phyloP scores from a whole-genome alignment of 306 rosid species.

The Vachellia pachyceras region DNA sequence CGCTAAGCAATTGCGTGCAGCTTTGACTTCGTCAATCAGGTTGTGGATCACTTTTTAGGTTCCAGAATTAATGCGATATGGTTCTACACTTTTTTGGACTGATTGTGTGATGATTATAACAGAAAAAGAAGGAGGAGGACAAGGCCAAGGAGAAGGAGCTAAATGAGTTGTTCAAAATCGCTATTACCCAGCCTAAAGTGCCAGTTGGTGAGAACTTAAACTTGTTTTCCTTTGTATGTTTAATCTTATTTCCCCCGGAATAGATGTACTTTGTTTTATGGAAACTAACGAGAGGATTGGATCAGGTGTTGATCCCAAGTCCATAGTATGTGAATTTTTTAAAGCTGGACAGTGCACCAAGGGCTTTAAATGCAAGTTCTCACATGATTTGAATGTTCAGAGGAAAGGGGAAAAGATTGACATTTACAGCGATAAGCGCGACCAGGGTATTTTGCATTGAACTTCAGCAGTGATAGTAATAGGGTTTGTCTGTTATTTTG shows the following conservation, averaged over 20 bases:
- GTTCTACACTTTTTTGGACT: background rate
- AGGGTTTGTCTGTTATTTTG: constrained; percentile 8
- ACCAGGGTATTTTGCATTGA: constrained; percentile 58
- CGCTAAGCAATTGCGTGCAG: background rate
- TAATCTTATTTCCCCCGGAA: background rate
- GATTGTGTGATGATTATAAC: constrained; percentile 29
- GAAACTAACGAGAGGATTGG: constrained; percentile 34
- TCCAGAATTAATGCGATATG: background rate
- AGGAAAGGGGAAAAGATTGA: constrained; percentile 99
- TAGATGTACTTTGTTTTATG: constrained; percentile 19
- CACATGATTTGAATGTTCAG: constrained; percentile 93
- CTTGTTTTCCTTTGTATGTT: background rate
- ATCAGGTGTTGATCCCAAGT: constrained; percentile 98
- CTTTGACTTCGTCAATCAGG: background rate
- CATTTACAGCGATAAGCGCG: constrained; percentile 87
- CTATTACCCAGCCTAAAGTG: constrained; percentile 76
- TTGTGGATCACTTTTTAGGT: background rate
- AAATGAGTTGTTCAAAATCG: constrained; percentile 73
- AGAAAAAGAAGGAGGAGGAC: constrained; percentile 85
- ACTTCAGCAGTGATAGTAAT: background rate
- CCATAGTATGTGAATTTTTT: constrained; percentile 88
- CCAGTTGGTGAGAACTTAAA: constrained; percentile 58
- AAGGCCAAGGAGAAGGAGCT: constrained; percentile 78
- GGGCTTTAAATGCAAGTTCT: constrained; percentile 98
- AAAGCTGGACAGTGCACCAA: constrained; percentile 91